Base-by-base conservation (phyloP, 768 basidiomycete genomes). In the Mycena alexandri region DNA sequence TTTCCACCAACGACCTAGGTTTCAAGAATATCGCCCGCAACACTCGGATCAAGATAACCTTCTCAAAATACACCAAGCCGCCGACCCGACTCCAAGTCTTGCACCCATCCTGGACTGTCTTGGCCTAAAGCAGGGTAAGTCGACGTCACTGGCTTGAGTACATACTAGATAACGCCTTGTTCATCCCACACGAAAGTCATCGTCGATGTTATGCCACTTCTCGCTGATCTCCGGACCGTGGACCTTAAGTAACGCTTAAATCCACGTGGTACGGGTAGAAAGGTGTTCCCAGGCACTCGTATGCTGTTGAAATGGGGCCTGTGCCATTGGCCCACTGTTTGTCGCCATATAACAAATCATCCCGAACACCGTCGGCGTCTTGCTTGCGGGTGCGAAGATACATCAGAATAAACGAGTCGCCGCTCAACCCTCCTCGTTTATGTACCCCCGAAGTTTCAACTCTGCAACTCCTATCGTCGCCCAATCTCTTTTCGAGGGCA, bases 221-320 rank as follows among this genome's bases (percentile, higher is more conserved):
- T 58, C 61, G 50, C 51, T 59, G 61, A 63, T 68, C 10, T 41
- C 61, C 61, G 57, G 25, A 58, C 9, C 33, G 61, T 41, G 46
- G 14, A 25, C 21, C 14, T n/a, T n/a, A 52, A 51, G 17, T 43
- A 47, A 47, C 16, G 48, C 47, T 21, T 65, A 70, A 47, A 59
- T 54, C 63, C 68, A 70, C 68, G 68, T 65, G 68, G 58, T 44
- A 54, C 9, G 34, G 44, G 34, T 50, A 7, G 51, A 34, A 54
- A 22, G 17, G 13, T 29, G 22, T 29, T 65, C 63, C 54, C 58
- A 65, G 53, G 54, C 47, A 43, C 54, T 19, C 41, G 24, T 34
- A 7, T 44, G n/a, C n/a, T 50, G 36, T 43, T 57, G 53, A 50
- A 69, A 65, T 62, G 22, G 8, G 11, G 43, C 10, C 22, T 16